These are phyloP conservation scores for Russula earlei DNA, from an alignment of 768 basidiomycete genomes.

Conservation along the genomic window DNA sequence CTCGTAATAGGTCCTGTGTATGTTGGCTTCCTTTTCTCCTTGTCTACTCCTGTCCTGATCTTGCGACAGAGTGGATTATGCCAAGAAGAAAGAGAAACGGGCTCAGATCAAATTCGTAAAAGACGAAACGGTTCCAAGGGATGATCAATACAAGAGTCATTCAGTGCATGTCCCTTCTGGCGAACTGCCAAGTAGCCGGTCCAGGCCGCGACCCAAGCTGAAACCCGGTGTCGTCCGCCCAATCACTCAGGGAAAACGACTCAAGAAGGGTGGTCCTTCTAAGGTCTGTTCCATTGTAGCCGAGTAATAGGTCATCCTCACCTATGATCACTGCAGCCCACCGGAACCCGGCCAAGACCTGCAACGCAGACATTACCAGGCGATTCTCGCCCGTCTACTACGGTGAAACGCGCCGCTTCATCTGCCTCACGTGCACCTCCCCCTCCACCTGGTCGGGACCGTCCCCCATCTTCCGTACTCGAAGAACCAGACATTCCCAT, in stretches of 20 bases:
- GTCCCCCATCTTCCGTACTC: constrained; percentile 44
- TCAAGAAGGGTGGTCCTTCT: constrained; percentile 69
- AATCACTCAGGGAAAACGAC: constrained; percentile 74
- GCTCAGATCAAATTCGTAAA: constrained; percentile 79
- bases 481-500: constrained; percentile 56
- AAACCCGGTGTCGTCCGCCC: constrained; percentile 83
- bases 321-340: constrained; percentile 18
- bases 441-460: constrained; percentile 33
- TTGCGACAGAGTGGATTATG: constrained; percentile 67
- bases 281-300: constrained; percentile 22
- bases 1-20: constrained; percentile 72
- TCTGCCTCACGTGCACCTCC: constrained; percentile 37
- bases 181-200: constrained; percentile 72
- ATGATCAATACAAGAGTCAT: constrained; percentile 91
- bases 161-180: constrained; percentile 82
- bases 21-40: constrained; percentile 26
- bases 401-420: constrained; percentile 30
- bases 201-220: constrained; percentile 75
- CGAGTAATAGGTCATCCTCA: neutral
- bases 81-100: constrained; percentile 96
- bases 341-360: constrained; percentile 38
- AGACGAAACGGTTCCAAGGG: constrained; percentile 72
- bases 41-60: neutral
- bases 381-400: constrained; percentile 34
- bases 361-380: constrained; percentile 57